A percentile compares a stretch with the other conserved stretches of the same genome.
phyloP scores from a whole-genome alignment of 2,329 filamentous ascomycete species.

The Aspergillus sp. region DNA sequence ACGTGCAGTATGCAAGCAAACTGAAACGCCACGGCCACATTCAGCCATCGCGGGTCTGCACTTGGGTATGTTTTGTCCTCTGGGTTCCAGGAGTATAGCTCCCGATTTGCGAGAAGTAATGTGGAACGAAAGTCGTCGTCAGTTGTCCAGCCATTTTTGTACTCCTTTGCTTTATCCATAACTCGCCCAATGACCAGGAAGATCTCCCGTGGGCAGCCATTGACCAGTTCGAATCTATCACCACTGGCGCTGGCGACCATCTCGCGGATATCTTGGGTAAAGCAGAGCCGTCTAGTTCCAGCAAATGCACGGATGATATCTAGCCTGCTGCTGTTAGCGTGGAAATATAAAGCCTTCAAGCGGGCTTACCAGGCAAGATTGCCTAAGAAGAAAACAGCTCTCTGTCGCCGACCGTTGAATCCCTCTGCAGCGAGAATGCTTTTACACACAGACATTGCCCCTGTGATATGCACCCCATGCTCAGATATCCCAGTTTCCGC shows the following conservation, averaged over 20 bases:
- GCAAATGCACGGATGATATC: slow-evolving; percentile 33
- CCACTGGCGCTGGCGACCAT: slow-evolving; percentile 25
- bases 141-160: slow-evolving; percentile 21
- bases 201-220: slow-evolving; percentile 31
- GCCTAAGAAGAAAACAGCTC: slow-evolving; percentile 31
- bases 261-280: slow-evolving; percentile 27
- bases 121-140: slow-evolving; percentile 21
- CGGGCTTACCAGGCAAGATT: slow-evolving; percentile 29
- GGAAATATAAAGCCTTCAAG: background rate
- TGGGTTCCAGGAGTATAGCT: slow-evolving; percentile 25
- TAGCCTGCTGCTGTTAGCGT: slow-evolving; percentile 19
- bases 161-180: slow-evolving; percentile 28
- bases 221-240: slow-evolving; percentile 29
- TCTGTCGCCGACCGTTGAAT: slow-evolving; percentile 23
- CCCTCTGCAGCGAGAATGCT: slow-evolving; percentile 24
- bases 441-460: slow-evolving; percentile 34
- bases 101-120: slow-evolving; percentile 17
- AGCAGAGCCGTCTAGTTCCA: slow-evolving; percentile 27
- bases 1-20: slow-evolving; percentile 30
- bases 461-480: slow-evolving; percentile 34
- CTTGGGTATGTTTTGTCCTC: slow-evolving; percentile 23
- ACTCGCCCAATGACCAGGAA: slow-evolving; percentile 29
- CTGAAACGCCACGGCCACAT: slow-evolving; percentile 27
- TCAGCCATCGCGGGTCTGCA: slow-evolving; percentile 24
- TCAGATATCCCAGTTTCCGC: slow-evolving; percentile 32